Base-by-base conservation (phyloP, 805 yeast genomes). In the Isabelozyma gotoi region DNA sequence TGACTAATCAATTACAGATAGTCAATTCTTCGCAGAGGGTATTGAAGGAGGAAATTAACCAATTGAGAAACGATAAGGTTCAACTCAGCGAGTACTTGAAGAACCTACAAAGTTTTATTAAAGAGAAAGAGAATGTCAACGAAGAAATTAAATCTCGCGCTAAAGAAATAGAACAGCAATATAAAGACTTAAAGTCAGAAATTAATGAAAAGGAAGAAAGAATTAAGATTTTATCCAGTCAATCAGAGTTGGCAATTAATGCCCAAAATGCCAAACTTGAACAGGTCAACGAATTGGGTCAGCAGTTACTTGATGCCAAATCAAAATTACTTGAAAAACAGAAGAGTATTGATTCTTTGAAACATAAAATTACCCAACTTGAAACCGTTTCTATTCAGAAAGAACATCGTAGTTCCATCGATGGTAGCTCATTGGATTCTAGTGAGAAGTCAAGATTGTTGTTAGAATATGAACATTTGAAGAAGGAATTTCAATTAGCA, bases 61-160 rank as follows among this genome's bases (percentile, higher is more conserved):
- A 70, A 20, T 62, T 86, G 43, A 65, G 73, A 36, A 73, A 74
- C 2, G 96, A 89, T 55, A 81, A 79, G 52, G 61, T 74, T 5
- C 74, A 79, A 41, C 65, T 88, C 33, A 82, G 76, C 50, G 73
- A 78, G 3, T 68, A 82, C 45, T 73, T 86, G 7, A 60, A 76
- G 6, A 84, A 77, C 52, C 63, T 88, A 36, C 92, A 87, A 60
- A 55, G 80, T 2, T 56, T 80, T 33, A 80, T 81, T 43, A 72
- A 72, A 41, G 91, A 87, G 56, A 73, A 90, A 41, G 85, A 84
- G 40, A 50, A 62, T 1, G 66, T 78, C 5, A 71, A 77, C 38
- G 57, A 65, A 16, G 83, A 80, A 32, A 56, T 82, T 4, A 71
- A 81, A 16, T 62, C 68, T 11, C 68, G 84, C 34, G 71, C 81